phyloP scores from a whole-genome alignment of 495 filamentous ascomycete genomes.

The Hyaloscypha hepaticicola region DNA sequence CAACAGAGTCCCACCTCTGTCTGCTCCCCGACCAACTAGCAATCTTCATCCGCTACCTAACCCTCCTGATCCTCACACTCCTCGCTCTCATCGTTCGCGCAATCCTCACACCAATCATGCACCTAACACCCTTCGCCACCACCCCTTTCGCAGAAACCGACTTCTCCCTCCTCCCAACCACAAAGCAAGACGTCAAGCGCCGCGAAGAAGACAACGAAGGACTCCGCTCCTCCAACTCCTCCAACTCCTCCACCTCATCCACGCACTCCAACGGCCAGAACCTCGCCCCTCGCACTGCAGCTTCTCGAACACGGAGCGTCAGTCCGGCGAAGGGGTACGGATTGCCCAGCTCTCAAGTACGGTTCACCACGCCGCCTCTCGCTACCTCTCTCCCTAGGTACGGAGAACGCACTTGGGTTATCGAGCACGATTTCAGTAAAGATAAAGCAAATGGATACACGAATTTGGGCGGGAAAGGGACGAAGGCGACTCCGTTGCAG shows the following conservation, averaged over 20 bases:
- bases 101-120: constrained; percentile 49
- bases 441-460: not conserved
- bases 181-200: constrained; percentile 21
- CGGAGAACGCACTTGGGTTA: not conserved
- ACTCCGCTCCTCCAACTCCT: constrained; percentile 25
- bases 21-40: constrained; percentile 83
- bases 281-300: constrained; percentile 28
- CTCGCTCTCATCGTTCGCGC: constrained; percentile 59
- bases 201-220: constrained; percentile 1
- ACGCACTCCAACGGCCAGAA: constrained; percentile 13
- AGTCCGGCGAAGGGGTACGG: constrained; percentile 34
- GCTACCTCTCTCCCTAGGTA: constrained; percentile 2
- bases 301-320: constrained; percentile 27
- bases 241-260: constrained; percentile 26
- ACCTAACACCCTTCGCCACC: constrained; percentile 43
- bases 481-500: constrained; percentile 8
- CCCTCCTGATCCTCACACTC: constrained; percentile 59
- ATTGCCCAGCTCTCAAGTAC: constrained; percentile 21
- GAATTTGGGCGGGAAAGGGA: constrained; percentile 6
- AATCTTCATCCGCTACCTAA: constrained; percentile 76
- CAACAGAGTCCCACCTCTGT: constrained; percentile 86
- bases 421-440: not conserved
- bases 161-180: constrained; percentile 23
- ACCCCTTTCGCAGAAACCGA: constrained; percentile 21
- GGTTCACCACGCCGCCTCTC: constrained; percentile 28